Conservation (phyloP, 371 early-diverging fungal genomes). For the Mortierella sp. region DNA sequence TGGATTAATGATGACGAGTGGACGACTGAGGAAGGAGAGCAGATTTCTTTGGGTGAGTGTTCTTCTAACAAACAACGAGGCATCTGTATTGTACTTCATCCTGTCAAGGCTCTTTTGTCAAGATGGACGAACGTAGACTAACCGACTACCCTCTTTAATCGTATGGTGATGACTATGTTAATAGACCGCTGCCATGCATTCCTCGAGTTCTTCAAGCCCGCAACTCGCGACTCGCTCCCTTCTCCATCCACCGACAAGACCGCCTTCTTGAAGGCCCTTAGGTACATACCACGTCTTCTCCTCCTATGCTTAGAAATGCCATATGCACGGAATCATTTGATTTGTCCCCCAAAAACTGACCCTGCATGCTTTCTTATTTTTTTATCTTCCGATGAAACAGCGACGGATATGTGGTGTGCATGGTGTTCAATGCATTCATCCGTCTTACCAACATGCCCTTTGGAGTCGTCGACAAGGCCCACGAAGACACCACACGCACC, state of each 20-base stretch:
- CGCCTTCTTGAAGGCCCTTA: conserved; percentile 38
- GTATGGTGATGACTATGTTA: not conserved
- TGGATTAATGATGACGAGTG: conserved; percentile 44
- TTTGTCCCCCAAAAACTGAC: not conserved
- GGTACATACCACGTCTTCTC: conserved; percentile 6
- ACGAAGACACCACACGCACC: conserved; percentile 70
- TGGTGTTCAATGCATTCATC: conserved; percentile 68
- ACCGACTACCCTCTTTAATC: not conserved
- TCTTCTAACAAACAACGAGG: not conserved
- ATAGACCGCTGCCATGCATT: conserved; percentile 52
- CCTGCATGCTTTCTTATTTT: not conserved
- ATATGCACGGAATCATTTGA: not conserved
- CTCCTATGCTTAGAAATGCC: not conserved
- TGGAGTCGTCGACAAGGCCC: conserved; percentile 72
- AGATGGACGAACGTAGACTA: not conserved
- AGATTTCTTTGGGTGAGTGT: conserved; percentile 28
- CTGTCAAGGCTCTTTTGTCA: not conserved
- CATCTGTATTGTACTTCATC: not conserved
- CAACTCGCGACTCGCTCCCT: conserved; percentile 28
- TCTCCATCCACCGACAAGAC: conserved; percentile 27
- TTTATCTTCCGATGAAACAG: conserved; percentile 33
- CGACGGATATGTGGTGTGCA: conserved; percentile 70
- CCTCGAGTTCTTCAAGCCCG: conserved; percentile 47
- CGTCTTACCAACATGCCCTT: conserved; percentile 72
- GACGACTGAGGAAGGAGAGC: conserved; percentile 12